A percentile compares a stretch with the other conserved stretches of the same genome.
These are phyloP conservation scores for Lecanoromycetidae sp. DNA, from an alignment of 2,329 filamentous ascomycete genomes.

Conservation along the genomic window DNA sequence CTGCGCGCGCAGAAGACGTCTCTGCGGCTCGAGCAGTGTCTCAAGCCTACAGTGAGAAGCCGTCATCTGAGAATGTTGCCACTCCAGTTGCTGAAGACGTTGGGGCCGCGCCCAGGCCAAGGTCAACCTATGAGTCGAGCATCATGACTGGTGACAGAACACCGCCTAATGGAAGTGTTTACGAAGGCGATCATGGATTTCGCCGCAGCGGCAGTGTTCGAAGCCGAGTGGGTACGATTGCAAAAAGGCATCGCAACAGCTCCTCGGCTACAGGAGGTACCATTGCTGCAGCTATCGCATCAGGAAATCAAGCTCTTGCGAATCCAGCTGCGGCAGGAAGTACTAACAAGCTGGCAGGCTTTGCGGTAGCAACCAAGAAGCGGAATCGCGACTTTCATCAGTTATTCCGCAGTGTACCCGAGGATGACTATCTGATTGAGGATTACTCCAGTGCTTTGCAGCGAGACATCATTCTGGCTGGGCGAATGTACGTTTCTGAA, in stretches of 20 bases:
- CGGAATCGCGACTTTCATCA: slow-evolving; percentile 90
- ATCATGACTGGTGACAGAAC: slow-evolving; percentile 44
- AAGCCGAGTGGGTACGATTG: slow-evolving; percentile 44
- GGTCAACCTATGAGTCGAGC: slow-evolving; percentile 15
- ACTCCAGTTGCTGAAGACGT: slow-evolving; percentile 26
- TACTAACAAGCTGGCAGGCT: slow-evolving; percentile 74
- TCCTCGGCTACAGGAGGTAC: slow-evolving; percentile 59
- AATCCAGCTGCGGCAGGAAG: slow-evolving; percentile 47
- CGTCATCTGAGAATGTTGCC: slow-evolving; percentile 31
- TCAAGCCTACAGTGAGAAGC: slow-evolving; percentile 42
- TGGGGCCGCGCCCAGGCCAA: slow-evolving; percentile 4
- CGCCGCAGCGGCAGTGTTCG: slow-evolving; percentile 56
- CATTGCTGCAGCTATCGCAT: slow-evolving; percentile 59
- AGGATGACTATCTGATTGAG: slow-evolving; percentile 95
- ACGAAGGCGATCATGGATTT: slow-evolving; percentile 47
- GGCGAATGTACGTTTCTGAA: slow-evolving; percentile 89
- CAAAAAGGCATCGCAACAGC: slow-evolving; percentile 67
- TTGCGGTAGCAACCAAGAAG: slow-evolving; percentile 91
- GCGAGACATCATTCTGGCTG: slow-evolving; percentile 87
- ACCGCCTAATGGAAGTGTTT: slow-evolving; percentile 52
- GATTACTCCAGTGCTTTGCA: slow-evolving; percentile 96
- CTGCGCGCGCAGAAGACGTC: slow-evolving; percentile 46
- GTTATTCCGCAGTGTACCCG: slow-evolving; percentile 89
- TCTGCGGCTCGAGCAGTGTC: slow-evolving; percentile 49
- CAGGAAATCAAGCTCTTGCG: slow-evolving; percentile 58